phyloP scores from a whole-genome alignment of 2,329 filamentous ascomycete species.

The Fusarium sarcochroum region DNA sequence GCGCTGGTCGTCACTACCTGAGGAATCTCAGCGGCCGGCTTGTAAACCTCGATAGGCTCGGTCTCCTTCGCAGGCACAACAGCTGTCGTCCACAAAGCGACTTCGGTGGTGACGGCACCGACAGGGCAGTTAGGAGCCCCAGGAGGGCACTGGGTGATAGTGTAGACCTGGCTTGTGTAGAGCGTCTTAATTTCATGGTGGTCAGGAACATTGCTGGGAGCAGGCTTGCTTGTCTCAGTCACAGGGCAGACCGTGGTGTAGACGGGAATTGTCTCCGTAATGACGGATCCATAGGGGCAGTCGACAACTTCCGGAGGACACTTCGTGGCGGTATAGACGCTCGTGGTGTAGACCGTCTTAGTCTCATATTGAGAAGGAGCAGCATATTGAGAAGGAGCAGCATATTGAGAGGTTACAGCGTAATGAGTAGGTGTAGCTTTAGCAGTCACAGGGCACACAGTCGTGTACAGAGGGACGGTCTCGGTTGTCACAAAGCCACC shows the following conservation, averaged over 20 bases:
- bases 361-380: slow-evolving; percentile 41
- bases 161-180: slow-evolving; percentile 67
- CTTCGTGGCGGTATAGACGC: slow-evolving; percentile 67
- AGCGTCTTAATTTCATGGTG: slow-evolving; percentile 56
- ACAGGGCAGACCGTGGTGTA: slow-evolving; percentile 37
- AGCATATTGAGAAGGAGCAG: slow-evolving; percentile 20
- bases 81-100: slow-evolving; percentile 44
- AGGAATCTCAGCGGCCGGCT: slow-evolving; percentile 29
- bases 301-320: slow-evolving; percentile 66
- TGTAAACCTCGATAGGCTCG: slow-evolving; percentile 23
- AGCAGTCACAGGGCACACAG: slow-evolving; percentile 57
- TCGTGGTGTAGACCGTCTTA: slow-evolving; percentile 66
- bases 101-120: slow-evolving; percentile 52
- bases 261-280: slow-evolving; percentile 49
- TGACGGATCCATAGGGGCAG: slow-evolving; percentile 59
- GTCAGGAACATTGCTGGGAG: slow-evolving; percentile 28
- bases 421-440: slow-evolving; percentile 38
- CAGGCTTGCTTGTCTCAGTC: slow-evolving; percentile 27
- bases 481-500: slow-evolving; percentile 56
- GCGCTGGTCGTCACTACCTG: slow-evolving; percentile 22
- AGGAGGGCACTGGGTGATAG: slow-evolving; percentile 68
- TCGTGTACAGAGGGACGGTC: slow-evolving; percentile 60
- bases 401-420: slow-evolving; percentile 20
- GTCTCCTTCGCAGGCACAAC: slow-evolving; percentile 38
- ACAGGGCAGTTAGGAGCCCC: slow-evolving; percentile 64